Evolutionary conservation across 345 rosid species (phyloP), one percentile per base, ranked within the genome.

Genomic region (Trapa bicornis): DNA sequence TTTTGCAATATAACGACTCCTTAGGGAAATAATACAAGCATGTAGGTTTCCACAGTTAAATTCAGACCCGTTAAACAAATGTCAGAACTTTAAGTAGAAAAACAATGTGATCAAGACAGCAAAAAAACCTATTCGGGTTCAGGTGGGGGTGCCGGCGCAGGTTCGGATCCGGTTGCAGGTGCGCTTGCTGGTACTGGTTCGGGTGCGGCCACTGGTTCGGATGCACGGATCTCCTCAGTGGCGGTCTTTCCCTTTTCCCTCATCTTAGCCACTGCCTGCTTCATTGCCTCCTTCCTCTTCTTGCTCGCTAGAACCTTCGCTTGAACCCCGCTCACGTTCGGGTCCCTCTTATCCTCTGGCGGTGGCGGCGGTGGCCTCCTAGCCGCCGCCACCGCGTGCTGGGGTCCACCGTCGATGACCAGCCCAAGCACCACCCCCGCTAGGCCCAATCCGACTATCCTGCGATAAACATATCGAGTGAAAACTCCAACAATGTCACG

Each of bases 231-330:
- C 52, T 42, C 12, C 14, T 2, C 22, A 14, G 60, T 62, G 35
- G 78, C 13, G 47, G 76, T 6, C 76, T 86, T 88, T 58, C 89
- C 97, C 80, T 76, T 71, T 80, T 89, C 92, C 71, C 88, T 83
- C 70, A 87, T 77, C 74, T 80, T 88, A n/a, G 70, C 73, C 12
- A 69, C 52, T 29, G 47, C 32, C 61, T 79, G 74, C 73, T 81
- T 81, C 82, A 81, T 61, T 58, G 80, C 80, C 60, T 78, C 82
- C 68, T 79, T 81, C 80, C 85, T 76, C 74, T 72, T 81, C 84
- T 82, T 90, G 78, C 96, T 94, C 9, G 97, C 97, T n/a, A 88
- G 68, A 37, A 93, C 79, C 73, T 86, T 90, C 1, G 96, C 98
- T 70, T 75, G 91, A 48, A 88, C 79, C 9, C 96, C 96, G n/a